Conservation (phyloP, 371 early-diverging fungal genomes). For the Rhizomucor miehei region DNA sequence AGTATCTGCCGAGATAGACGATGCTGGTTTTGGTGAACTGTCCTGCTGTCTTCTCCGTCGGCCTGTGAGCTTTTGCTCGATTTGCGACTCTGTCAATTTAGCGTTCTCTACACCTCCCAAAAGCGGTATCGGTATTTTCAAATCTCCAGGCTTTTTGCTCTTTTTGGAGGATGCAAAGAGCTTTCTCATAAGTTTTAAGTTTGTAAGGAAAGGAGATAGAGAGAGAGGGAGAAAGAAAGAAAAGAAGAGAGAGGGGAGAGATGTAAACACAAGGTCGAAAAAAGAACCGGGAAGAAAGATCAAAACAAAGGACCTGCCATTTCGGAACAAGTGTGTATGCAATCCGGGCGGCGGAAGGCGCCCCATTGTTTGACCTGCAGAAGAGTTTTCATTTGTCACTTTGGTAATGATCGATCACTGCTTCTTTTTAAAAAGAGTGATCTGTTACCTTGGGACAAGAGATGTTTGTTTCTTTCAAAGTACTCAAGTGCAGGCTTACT, state of each 20-base stretch:
- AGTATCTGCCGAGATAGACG: conserved; percentile 3
- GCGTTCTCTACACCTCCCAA: conserved; percentile 14
- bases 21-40: conserved; percentile 1
- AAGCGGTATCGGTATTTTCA: conserved; percentile 12
- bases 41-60: neutral
- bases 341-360: too few relatives aligned
- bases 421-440: too few relatives aligned
- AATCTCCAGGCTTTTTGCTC: conserved; percentile 9
- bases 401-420: too few relatives aligned
- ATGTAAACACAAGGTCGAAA: too few relatives aligned
- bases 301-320: conserved; percentile 1
- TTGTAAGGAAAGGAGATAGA: neutral
- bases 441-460: too few relatives aligned
- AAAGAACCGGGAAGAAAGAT: neutral
- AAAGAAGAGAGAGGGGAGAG: neutral
- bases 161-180: conserved; percentile 8
- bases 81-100: conserved; percentile 4
- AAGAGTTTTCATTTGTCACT: too few relatives aligned
- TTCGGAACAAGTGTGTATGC: neutral
- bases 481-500: too few relatives aligned
- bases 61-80: conserved; percentile 10
- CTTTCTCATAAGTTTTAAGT: conserved; percentile 7
- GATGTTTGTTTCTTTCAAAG: too few relatives aligned
- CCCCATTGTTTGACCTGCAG: too few relatives aligned
- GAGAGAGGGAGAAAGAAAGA: neutral